Evolutionary conservation across 768 basidiomycete species (phyloP).

Genomic region (Hericium coralloides): DNA sequence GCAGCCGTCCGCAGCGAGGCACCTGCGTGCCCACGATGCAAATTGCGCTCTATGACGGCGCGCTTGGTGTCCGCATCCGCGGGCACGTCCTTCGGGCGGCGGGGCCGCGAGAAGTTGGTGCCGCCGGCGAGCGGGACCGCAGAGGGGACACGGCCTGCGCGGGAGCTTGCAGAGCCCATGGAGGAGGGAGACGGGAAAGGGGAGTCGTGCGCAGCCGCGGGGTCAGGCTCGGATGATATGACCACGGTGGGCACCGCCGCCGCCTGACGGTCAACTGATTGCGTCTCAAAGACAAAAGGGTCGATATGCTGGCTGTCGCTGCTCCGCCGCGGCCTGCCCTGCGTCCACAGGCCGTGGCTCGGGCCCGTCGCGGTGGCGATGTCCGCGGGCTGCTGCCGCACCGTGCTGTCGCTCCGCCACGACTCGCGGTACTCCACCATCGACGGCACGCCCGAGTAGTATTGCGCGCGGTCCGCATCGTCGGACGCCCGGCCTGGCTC

Average conservation of each 20-base stretch:
- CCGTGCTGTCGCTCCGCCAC: neutral
- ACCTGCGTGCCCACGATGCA: slow-evolving; percentile 22
- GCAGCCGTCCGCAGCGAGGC: slow-evolving; percentile 1
- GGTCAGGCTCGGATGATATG: slow-evolving; percentile 35
- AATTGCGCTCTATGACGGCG: slow-evolving; percentile 51
- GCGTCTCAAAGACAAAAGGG: slow-evolving; percentile 13
- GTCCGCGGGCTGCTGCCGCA: neutral
- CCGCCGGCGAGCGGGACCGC: slow-evolving; percentile 32
- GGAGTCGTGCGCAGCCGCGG: neutral
- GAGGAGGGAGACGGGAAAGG: slow-evolving; percentile 7
- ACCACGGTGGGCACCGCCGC: slow-evolving; percentile 43
- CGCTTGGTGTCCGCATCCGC: slow-evolving; percentile 30
- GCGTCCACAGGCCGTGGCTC: neutral
- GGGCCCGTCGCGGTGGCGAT: neutral
- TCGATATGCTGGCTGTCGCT: slow-evolving; percentile 4
- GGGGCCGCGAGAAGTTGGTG: slow-evolving; percentile 59
- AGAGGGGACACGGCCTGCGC: slow-evolving; percentile 32
- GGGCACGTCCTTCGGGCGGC: slow-evolving; percentile 33
- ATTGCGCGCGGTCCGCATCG: neutral
- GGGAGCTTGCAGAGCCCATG: slow-evolving; percentile 15
- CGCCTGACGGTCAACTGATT: neutral
- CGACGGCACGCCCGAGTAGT: neutral
- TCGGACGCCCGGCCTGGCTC: neutral
- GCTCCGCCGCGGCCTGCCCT: neutral
- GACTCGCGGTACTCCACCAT: neutral